These are phyloP conservation scores for Sclerotinia sclerotiorum DNA, from an alignment of 2,329 filamentous ascomycete genomes.

Conservation along the genomic window DNA sequence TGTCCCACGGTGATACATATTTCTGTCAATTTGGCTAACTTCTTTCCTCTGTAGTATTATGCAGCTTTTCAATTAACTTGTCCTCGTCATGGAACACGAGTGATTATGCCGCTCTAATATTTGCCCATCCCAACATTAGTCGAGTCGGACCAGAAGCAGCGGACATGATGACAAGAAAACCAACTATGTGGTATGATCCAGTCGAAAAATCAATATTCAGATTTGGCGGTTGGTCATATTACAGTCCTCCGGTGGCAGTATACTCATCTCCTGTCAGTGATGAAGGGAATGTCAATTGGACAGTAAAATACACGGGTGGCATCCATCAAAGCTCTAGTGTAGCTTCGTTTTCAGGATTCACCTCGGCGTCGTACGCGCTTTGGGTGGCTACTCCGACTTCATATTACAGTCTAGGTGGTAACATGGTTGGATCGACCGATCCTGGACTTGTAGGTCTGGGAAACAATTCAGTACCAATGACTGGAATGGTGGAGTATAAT, in stretches of 20 bases:
- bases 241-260: background rate
- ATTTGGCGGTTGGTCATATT: background rate
- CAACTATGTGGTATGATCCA: conserved; percentile 3
- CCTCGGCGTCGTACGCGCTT: background rate
- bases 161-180: background rate
- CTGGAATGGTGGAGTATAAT: background rate
- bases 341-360: background rate
- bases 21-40: background rate
- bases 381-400: background rate
- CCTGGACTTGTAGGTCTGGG: background rate
- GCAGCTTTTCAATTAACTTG: background rate
- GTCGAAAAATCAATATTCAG: background rate
- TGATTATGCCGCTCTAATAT: background rate
- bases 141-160: background rate
- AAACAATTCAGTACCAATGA: background rate
- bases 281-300: background rate
- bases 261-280: background rate
- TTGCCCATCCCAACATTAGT: background rate
- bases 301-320: background rate
- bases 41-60: background rate
- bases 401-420: background rate
- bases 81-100: background rate
- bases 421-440: background rate
- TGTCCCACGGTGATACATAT: background rate
- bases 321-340: background rate